phyloP scores from a whole-genome alignment of 129 eudicot species.

The Rutidosis leptorrhynchoides region DNA sequence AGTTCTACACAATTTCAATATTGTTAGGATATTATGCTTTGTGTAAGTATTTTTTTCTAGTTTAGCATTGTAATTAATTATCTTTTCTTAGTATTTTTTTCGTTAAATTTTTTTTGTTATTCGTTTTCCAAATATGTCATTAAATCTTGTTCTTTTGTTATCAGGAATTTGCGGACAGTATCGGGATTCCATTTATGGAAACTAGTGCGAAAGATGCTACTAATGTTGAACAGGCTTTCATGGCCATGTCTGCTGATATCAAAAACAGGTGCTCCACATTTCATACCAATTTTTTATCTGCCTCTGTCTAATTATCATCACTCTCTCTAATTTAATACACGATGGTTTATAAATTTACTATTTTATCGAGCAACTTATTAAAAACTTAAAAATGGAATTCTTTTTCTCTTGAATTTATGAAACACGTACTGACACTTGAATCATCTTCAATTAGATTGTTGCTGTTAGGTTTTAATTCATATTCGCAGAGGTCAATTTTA shows the following conservation, averaged over 20 bases:
- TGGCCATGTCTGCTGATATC: conserved; percentile 56
- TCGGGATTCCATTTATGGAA: conserved; percentile 45
- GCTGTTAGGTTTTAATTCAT: background rate
- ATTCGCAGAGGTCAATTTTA: background rate
- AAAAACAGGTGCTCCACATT: conserved; percentile 29
- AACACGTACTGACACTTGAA: background rate
- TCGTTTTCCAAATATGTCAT: background rate
- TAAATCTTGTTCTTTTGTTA: conserved; percentile 23
- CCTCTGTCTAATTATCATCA: background rate
- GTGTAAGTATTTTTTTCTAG: background rate
- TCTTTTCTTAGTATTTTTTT: background rate
- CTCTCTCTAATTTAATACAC: background rate
- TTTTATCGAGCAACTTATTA: background rate
- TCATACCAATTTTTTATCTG: background rate
- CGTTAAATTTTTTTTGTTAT: too few species aligned
- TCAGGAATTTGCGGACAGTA: conserved; percentile 41
- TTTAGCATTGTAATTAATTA: background rate
- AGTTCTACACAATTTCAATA: background rate
- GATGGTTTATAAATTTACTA: background rate
- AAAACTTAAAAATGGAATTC: background rate
- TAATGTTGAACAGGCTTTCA: conserved; percentile 87
- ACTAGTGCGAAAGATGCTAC: conserved; percentile 49
- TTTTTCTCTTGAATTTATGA: background rate
- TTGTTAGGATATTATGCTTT: background rate
- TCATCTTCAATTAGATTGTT: background rate